phyloP scores from a whole-genome alignment of 805 yeast species.

The Starmera caribaea region DNA sequence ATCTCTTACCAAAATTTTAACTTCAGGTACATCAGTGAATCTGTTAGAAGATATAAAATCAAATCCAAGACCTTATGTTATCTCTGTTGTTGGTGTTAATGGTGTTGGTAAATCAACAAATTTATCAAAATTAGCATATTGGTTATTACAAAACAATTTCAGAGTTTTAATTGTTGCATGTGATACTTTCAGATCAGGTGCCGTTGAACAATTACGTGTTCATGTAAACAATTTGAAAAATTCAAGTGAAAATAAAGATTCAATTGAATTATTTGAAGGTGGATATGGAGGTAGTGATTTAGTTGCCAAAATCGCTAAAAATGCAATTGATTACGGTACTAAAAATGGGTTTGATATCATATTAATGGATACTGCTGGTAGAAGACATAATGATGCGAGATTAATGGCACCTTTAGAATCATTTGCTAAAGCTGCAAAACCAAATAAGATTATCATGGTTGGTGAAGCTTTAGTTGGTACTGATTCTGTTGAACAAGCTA shows the following conservation, averaged over 20 bases:
- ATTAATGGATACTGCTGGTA: slow-evolving; percentile 93
- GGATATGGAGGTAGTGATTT: slow-evolving; percentile 96
- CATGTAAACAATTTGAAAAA: slow-evolving; percentile 80
- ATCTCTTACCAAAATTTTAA: slow-evolving; percentile 62
- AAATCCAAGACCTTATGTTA: slow-evolving; percentile 66
- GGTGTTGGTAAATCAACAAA: slow-evolving; percentile 98
- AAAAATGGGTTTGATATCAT: slow-evolving; percentile 72
- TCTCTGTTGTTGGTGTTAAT: slow-evolving; percentile 94
- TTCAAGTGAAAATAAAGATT: slow-evolving; percentile 41
- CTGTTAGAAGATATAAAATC: slow-evolving; percentile 60
- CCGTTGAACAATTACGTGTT: slow-evolving; percentile 93
- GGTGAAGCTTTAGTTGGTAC: slow-evolving; percentile 98
- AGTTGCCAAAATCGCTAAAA: slow-evolving; percentile 87
- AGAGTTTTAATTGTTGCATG: slow-evolving; percentile 90
- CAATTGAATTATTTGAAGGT: slow-evolving; percentile 70
- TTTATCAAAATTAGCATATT: slow-evolving; percentile 85
- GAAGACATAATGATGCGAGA: slow-evolving; percentile 91
- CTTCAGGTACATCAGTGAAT: slow-evolving; percentile 89
- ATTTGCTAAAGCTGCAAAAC: slow-evolving; percentile 91
- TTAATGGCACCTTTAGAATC: slow-evolving; percentile 93
- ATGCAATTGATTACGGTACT: slow-evolving; percentile 75
- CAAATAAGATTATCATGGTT: slow-evolving; percentile 95
- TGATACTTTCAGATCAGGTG: slow-evolving; percentile 96
- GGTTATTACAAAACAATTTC: slow-evolving; percentile 87
- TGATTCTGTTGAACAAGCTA: slow-evolving; percentile 92